Conservation (phyloP, 176 grass and related monocot genomes). For the Dactylis glomerata region DNA sequence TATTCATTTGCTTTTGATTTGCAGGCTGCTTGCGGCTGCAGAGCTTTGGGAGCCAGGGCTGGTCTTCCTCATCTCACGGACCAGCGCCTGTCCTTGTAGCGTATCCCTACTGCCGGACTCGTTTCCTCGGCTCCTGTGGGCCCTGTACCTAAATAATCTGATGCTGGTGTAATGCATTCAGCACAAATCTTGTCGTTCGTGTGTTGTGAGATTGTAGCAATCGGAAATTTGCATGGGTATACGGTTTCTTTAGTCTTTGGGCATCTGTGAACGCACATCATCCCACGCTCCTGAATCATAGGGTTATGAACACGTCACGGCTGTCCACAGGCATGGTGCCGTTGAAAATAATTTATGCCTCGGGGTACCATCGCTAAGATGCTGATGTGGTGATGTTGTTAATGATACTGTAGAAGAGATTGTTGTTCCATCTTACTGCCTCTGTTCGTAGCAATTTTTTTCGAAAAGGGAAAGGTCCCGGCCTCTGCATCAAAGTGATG, state of each 20-base stretch:
- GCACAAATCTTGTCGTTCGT: background rate
- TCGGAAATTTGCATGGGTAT: background rate
- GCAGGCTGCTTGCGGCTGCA: conserved; percentile 10
- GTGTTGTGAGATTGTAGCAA: background rate
- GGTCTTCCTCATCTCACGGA: conserved; percentile 14
- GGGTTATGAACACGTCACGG: no score
- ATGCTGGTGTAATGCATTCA: background rate
- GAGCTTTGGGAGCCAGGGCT: conserved; percentile 10
- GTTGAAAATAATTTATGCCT: no score
- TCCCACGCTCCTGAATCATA: no score
- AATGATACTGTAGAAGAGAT: no score
- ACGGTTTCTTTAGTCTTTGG: background rate
- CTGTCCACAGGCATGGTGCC: no score
- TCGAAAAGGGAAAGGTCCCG: no score
- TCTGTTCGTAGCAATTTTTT: no score
- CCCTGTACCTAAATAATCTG: background rate
- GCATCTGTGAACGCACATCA: no score
- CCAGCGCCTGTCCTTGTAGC: background rate
- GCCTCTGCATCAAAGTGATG: no score
- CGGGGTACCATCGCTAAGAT: no score
- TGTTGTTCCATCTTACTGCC: no score
- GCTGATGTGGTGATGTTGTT: no score
- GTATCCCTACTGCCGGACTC: background rate
- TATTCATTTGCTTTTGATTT: background rate
- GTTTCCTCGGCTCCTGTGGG: background rate